Base-by-base conservation (phyloP, 208 protist genomes). In the Leishmania major region DNA sequence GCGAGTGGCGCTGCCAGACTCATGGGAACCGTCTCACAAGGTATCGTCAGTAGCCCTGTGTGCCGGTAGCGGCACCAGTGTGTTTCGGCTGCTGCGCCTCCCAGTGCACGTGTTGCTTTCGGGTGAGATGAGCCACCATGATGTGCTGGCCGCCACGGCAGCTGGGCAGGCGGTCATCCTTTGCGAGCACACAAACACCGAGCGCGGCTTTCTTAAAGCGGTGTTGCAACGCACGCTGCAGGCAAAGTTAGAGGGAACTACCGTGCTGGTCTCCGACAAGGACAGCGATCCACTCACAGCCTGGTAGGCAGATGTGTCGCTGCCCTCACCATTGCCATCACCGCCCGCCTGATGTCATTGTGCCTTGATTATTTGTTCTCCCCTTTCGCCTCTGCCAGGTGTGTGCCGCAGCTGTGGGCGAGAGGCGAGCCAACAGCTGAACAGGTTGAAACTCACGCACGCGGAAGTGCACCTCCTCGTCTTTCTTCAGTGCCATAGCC, bases 111-210 rank as follows among this genome's bases (percentile, higher is more conserved):
- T 96, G 10, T 89, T 97, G 51, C 62, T 98, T 35, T 95, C 89
- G 8, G 97, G 97, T 7, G 96, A 99, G 86, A 97, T 99, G 94
- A 90, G 93, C 4, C 97, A 99, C 78, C 97, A 99, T 81, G 97
- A 99, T 4, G 96, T 98, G 31, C 92, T 98, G 31, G 93, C 90
- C 4, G 94, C 95, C 25, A 93, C 85, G 55, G 91, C 90, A n/a
- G 84, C 84, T 25, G 92, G 91, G n/a, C 86, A 90, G 82, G 90
- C 89, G 49, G 95, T 98, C 35, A 86, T 99, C 28, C 89, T 99
- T 43, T 97, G 90, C 77, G 95, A 98, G 83, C 97, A 99, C 89
- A 97, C 91, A 64, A 98, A 98, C 88, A 97, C 94, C 0, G 97
- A 99, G 90, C 90, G 96, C 19, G 96, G 96, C 2, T 98, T 93